Conservation (phyloP, 139 green algal species). For the Parachlorella kessleri region DNA sequence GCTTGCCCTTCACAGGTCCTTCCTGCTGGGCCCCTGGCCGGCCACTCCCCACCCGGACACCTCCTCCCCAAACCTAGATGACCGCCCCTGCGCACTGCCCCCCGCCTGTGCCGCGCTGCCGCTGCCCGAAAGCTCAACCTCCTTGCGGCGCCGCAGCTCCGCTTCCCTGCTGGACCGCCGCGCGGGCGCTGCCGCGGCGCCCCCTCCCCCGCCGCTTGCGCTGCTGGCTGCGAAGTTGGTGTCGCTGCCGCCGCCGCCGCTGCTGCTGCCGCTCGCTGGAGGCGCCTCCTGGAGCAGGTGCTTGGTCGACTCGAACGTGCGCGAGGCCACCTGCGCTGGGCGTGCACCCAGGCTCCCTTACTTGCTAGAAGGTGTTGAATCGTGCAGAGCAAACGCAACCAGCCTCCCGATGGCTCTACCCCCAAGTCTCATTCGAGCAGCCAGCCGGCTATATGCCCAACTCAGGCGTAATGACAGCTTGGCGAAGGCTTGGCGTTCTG, state of each 20-base stretch:
- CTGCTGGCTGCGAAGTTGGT: background rate
- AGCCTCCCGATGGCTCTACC: background rate
- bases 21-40: no score
- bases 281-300: conserved; percentile 10
- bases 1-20: no score
- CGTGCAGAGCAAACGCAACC: background rate
- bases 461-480: background rate
- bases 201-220: background rate
- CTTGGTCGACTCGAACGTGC: conserved; percentile 4
- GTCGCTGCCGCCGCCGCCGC: background rate
- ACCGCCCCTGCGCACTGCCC: no score
- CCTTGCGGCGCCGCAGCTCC: conserved; percentile 11
- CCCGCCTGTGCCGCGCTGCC: no score
- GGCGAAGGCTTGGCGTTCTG: background rate
- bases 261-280: background rate
- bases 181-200: background rate
- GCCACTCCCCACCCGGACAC: no score
- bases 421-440: background rate
- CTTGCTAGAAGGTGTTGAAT: background rate
- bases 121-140: conserved; percentile 15
- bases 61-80: no score
- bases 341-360: no score
- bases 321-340: conserved; percentile 2
- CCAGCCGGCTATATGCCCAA: background rate
- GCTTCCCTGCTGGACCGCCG: no score